These are phyloP conservation scores for Cryptococcus sp. DNA, from an alignment of 1,284 basidiomycete genomes.

Conservation along the genomic window DNA sequence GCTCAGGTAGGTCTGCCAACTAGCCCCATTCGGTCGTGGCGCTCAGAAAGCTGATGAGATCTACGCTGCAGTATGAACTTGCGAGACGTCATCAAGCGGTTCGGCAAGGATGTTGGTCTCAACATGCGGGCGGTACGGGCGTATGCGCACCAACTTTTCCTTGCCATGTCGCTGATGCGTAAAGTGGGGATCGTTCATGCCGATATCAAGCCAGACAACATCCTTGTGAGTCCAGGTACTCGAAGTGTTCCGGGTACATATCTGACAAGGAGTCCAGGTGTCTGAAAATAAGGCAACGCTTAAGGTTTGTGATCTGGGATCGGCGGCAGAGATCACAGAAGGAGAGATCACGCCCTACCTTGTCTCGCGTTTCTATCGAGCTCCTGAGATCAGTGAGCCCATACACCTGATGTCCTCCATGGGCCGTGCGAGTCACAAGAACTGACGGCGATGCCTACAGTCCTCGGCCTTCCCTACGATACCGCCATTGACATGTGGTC, in stretches of 20 bases:
- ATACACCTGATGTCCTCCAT: neutral
- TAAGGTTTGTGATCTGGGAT: slow-evolving; percentile 95
- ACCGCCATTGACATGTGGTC: slow-evolving; percentile 95
- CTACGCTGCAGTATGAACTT: slow-evolving; percentile 77
- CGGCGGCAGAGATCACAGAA: slow-evolving; percentile 87
- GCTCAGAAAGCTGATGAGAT: slow-evolving; percentile 10
- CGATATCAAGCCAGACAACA: slow-evolving; percentile 97
- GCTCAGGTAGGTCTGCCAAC: slow-evolving; percentile 62
- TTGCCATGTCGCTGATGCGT: slow-evolving; percentile 76
- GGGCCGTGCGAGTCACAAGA: neutral
- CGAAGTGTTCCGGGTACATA: neutral
- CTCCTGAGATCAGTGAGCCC: slow-evolving; percentile 94
- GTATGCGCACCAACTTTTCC: slow-evolving; percentile 93
- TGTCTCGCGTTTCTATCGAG: slow-evolving; percentile 95
- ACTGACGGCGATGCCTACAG: slow-evolving; percentile 52
- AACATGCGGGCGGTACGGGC: slow-evolving; percentile 96
- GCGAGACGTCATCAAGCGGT: slow-evolving; percentile 96
- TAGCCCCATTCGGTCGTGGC: neutral
- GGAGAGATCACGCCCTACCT: slow-evolving; percentile 94
- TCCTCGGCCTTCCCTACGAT: slow-evolving; percentile 93
- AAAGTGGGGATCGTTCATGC: slow-evolving; percentile 95
- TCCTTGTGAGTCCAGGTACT: slow-evolving; percentile 61
- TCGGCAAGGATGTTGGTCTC: slow-evolving; percentile 95
- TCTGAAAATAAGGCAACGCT: slow-evolving; percentile 91
- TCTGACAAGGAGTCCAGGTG: slow-evolving; percentile 58